These are phyloP conservation scores for Cladosporium sp. DNA, from an alignment of 2,329 filamentous ascomycete species.

Conservation along the genomic window DNA sequence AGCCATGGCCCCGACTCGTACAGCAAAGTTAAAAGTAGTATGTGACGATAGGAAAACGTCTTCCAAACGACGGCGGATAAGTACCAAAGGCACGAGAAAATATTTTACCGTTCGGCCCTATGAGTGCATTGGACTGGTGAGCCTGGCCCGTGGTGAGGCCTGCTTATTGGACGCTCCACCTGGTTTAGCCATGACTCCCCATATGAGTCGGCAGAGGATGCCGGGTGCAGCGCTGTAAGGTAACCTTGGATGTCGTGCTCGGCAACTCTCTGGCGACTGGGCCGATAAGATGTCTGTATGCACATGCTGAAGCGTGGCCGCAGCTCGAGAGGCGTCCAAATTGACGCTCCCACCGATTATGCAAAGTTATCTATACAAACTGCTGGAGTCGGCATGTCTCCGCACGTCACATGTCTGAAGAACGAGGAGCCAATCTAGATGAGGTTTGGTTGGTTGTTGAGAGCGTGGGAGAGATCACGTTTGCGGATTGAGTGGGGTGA, in stretches of 20 bases:
- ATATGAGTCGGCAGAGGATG: slow-evolving; percentile 3
- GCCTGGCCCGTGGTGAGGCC: background rate
- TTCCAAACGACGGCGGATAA: background rate
- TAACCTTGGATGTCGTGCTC: slow-evolving; percentile 14
- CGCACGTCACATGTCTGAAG: background rate
- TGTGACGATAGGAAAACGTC: background rate
- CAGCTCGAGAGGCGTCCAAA: background rate
- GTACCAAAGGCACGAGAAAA: background rate
- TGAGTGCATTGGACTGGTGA: background rate
- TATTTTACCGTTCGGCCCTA: slow-evolving; percentile 7
- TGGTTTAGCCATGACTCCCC: background rate
- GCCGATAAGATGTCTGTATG: background rate
- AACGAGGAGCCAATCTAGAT: background rate
- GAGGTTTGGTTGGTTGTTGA: background rate
- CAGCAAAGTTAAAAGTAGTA: background rate
- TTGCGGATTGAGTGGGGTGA: background rate
- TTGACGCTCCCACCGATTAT: background rate
- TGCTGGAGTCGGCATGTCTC: background rate
- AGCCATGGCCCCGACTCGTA: background rate
- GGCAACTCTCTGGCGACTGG: background rate
- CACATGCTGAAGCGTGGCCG: background rate
- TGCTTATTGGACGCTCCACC: slow-evolving; percentile 7
- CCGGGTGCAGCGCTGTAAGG: background rate
- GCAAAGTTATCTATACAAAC: background rate
- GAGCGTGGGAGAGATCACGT: background rate